phyloP scores from a whole-genome alignment of 2,329 filamentous ascomycete genomes.

The Arthrobotrys iridis region DNA sequence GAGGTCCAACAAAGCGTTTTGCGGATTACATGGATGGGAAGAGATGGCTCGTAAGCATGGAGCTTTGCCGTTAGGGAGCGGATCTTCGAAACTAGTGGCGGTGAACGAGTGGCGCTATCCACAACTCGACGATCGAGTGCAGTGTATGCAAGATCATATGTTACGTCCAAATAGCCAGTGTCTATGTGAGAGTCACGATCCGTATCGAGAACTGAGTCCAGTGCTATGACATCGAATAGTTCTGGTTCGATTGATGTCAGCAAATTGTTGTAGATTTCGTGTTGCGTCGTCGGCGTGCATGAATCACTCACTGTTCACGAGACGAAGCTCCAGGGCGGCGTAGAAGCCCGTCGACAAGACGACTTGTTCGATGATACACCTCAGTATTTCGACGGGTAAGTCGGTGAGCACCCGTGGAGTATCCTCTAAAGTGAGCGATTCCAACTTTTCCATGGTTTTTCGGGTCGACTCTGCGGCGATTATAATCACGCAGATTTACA shows the following conservation, averaged over 20 bases:
- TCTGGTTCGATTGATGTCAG: background rate
- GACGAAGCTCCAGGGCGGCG: slow-evolving; percentile 32
- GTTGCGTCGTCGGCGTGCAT: background rate
- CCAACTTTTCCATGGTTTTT: slow-evolving; percentile 14
- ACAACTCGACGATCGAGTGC: slow-evolving; percentile 28
- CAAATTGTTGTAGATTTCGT: slow-evolving; percentile 14
- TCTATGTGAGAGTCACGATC: slow-evolving; percentile 13
- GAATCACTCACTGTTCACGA: slow-evolving; percentile 34
- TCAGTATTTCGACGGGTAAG: slow-evolving; percentile 38
- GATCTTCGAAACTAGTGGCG: slow-evolving; percentile 18
- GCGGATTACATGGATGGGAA: background rate
- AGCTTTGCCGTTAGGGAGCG: slow-evolving; percentile 3
- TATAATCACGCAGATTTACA: too few species aligned
- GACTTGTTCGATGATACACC: slow-evolving; percentile 27
- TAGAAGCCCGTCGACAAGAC: slow-evolving; percentile 37
- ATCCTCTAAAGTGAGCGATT: slow-evolving; percentile 26
- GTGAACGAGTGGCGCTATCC: slow-evolving; percentile 19
- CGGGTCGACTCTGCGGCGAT: too few species aligned
- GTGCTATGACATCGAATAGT: slow-evolving; percentile 27
- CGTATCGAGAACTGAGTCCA: slow-evolving; percentile 42
- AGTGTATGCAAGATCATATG: slow-evolving; percentile 15
- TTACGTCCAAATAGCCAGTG: background rate
- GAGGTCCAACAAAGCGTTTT: slow-evolving; percentile 13
- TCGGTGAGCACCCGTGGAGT: background rate
- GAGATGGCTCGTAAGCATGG: background rate